Conservation (phyloP, 306 rosid species). For the Vigna nakashimae region DNA sequence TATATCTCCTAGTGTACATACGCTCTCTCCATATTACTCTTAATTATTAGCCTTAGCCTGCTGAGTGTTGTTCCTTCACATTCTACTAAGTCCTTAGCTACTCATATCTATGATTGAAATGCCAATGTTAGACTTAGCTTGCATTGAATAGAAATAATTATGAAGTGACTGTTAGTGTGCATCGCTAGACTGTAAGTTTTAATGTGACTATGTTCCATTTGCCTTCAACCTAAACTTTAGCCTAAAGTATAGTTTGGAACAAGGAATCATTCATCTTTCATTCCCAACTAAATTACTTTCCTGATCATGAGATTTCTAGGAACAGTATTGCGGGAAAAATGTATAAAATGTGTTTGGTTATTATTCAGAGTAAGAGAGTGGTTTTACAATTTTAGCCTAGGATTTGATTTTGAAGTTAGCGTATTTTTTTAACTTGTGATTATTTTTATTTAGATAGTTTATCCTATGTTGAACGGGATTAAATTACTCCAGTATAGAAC, state of each 20-base stretch:
- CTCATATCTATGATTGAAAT: slow-evolving; percentile 2
- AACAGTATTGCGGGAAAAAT: background rate
- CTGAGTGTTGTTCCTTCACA: background rate
- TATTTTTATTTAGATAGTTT: background rate
- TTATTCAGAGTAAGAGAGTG: background rate
- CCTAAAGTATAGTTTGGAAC: background rate
- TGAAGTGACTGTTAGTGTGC: background rate
- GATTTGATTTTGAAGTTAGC: background rate
- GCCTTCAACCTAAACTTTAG: background rate
- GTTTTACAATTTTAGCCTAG: background rate
- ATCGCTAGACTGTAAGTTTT: background rate
- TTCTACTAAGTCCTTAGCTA: background rate
- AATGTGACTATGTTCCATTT: background rate
- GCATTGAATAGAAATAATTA: background rate
- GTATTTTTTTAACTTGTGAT: background rate
- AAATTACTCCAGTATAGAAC: background rate
- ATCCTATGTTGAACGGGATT: background rate
- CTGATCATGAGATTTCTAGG: background rate
- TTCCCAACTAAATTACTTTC: background rate
- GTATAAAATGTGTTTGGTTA: background rate
- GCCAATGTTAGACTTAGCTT: background rate
- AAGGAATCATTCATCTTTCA: slow-evolving; percentile 6
- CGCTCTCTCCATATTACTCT: background rate
- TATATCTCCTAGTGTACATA: background rate
- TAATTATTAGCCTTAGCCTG: background rate